Base-by-base conservation (phyloP, 1,284 basidiomycete species). In the Sphagnurus paluster region DNA sequence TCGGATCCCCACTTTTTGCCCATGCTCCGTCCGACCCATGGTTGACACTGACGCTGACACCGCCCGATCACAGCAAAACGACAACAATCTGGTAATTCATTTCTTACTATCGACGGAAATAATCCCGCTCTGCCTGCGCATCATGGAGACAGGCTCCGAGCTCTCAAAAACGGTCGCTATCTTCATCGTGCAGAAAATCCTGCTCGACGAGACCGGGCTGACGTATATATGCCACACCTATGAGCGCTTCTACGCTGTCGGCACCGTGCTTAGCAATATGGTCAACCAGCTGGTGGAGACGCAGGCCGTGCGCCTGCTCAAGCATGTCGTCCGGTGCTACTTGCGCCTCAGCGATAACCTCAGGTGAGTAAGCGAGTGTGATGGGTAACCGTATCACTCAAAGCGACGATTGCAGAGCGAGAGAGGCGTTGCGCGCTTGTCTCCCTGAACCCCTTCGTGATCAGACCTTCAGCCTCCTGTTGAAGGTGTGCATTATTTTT, bases 141-240 rank as follows among this genome's bases (percentile, higher is more conserved):
- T 99, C 70, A 99, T 99, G 97, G 97, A 99, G 71, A 99, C 97
- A 1, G 97, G 97, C 37, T 97, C 94, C 5, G 97, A 99, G 61
- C 81, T 99, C n/a, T 93, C 89, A 54, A 99, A 99, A 72, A 99
- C 97, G 0, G 97, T 99, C 36, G 97, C 97, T 38, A 99, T 99
- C 63, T 99, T 99, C 70, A 99, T 99, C 62, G 97, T 99, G 2
- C 97, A 99, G 69, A 99, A 99, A 76, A 99, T 99, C 57, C 77
- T 99, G 16, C 79, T 99, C 44, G 97, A 99, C 65, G 97, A 99
- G 69, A 94, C 96, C 8, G 96, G 97, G 9, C 71, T 99, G 50
- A 95, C 93, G 21, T 99, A 99, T 68, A 99, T 99, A 63, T 99
- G 96, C 63, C 96, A 99, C 70, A 99, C 97, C 13, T 99, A 99